Base-by-base conservation (phyloP, 1,284 basidiomycete genomes). In the Chalciporus sp. region DNA sequence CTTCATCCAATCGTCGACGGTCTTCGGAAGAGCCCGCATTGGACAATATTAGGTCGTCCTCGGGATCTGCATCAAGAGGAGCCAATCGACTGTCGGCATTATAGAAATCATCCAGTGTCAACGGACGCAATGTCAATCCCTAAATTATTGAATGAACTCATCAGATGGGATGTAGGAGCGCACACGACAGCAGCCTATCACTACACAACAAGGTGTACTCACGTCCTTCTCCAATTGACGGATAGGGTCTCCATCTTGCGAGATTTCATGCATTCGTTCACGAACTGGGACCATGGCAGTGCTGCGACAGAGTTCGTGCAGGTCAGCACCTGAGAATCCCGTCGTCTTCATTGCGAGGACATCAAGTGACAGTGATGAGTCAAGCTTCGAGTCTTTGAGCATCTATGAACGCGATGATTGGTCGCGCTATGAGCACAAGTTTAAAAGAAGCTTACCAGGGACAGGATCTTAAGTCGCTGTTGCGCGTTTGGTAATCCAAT, bases 301-400 rank as follows among this genome's bases (percentile, higher is more conserved):
- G 61, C 86, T 94, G 49, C 97, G 80, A 71, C 96, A 99, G n/a
- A 96, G 78, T 75, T 99, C 97, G 64, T 90, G 88, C 46, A 99
- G 74, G 71, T 99, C 97, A 7, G 92, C 94, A 4, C 96, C 96
- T 7, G 94, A 96, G 29, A 88, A 78, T 1, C 94, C 92, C 35
- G 87, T 84, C 3, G 94, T 88, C 41, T 82, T 78, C 45, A 79
- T 73, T 6, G 94, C 95, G 11, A 99, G 81, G 3, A 73, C 60
- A 11, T 80, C 72, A 33, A 97, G 67, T 1, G 83, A 78, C 69
- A 98, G 90, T 10, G 75, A 72, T 0, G 85, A 73, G 11, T 84
- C 80, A 5, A 95, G 77, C 40, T 81, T 77, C 3, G 92, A 92
- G 58, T 89, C 88, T 62, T 85, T 82, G 31, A 98, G 80, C 87